These are phyloP conservation scores for Metschnikowia gelsemii DNA, from an alignment of 805 yeast species.

Conservation along the genomic window DNA sequence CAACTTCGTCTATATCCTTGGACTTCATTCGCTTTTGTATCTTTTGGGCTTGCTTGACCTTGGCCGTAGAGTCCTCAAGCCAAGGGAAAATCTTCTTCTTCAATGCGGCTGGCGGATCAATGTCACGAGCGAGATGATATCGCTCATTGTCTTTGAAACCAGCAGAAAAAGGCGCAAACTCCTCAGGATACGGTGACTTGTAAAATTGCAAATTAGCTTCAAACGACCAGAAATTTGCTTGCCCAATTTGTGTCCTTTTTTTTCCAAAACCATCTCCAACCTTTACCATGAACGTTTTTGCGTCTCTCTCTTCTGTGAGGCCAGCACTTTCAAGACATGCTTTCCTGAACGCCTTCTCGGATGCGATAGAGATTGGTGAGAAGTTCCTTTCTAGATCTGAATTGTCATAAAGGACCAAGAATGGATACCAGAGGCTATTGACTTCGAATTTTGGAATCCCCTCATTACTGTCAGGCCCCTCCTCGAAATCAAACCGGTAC, in stretches of 20 bases:
- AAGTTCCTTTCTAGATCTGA: neutral
- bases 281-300: too few relatives aligned
- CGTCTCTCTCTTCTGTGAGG: neutral
- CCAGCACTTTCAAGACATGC: neutral
- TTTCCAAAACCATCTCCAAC: neutral
- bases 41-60: neutral
- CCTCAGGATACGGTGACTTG: constrained; percentile 3
- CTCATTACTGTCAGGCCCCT: constrained; percentile 1
- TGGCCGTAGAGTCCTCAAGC: constrained; percentile 3
- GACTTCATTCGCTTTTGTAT: neutral
- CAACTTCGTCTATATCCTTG: constrained; percentile 1
- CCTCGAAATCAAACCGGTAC: constrained; percentile 12
- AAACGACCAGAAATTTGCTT: neutral
- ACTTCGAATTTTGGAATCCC: constrained; percentile 2
- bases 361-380: neutral
- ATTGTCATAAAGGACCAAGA: constrained; percentile 2
- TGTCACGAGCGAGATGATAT: constrained; percentile 7
- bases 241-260: neutral
- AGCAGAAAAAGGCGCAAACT: constrained; percentile 5
- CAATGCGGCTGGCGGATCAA: constrained; percentile 6
- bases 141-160: constrained; percentile 8
- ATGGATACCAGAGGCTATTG: constrained; percentile 4
- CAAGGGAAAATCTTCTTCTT: constrained; percentile 9
- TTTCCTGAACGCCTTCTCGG: neutral
- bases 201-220: neutral